phyloP scores from a whole-genome alignment of 129 eudicot genomes.

The Sambucus nigra region DNA sequence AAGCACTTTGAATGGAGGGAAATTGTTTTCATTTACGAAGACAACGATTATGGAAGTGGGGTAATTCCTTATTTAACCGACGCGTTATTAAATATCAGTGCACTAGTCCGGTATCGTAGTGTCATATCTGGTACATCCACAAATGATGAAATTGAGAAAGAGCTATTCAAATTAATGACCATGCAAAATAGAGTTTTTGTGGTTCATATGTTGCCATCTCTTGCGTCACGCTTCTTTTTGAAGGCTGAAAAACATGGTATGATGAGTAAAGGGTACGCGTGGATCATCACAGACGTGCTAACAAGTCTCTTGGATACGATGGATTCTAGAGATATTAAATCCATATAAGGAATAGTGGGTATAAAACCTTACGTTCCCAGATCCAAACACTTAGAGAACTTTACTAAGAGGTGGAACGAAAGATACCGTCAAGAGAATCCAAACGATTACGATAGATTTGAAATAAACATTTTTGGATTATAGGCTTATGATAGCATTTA shows the following conservation, averaged over 20 bases:
- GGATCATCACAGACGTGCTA: conserved; percentile 46
- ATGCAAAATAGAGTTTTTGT: conserved; percentile 55
- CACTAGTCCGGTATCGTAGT: conserved; percentile 18
- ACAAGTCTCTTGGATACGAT: conserved; percentile 28
- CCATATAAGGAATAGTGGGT: conserved; percentile 53
- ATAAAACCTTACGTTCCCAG: conserved; percentile 40
- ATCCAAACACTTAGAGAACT: conserved; percentile 17
- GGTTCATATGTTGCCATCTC: conserved; percentile 27
- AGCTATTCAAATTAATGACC: conserved; percentile 33
- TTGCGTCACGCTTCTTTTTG: conserved; percentile 29
- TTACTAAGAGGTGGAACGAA: conserved; percentile 34
- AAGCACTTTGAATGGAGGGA: conserved; percentile 39
- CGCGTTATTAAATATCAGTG: conserved; percentile 15
- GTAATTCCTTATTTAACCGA: conserved; percentile 27
- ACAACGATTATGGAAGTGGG: conserved; percentile 32
- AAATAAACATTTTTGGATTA: conserved; percentile 32
- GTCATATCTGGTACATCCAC: conserved; percentile 24
- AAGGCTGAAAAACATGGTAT: conserved; percentile 32
- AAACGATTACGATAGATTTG: conserved; percentile 11
- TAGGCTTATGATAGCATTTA: conserved; percentile 43
- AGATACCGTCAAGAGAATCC: conserved; percentile 27
- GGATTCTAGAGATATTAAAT: conserved; percentile 12
- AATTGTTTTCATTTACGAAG: conserved; percentile 31
- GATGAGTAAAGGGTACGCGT: conserved; percentile 43
- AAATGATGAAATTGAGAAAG: conserved; percentile 23